phyloP scores from a whole-genome alignment of 768 basidiomycete species.

The Mycena floridula region DNA sequence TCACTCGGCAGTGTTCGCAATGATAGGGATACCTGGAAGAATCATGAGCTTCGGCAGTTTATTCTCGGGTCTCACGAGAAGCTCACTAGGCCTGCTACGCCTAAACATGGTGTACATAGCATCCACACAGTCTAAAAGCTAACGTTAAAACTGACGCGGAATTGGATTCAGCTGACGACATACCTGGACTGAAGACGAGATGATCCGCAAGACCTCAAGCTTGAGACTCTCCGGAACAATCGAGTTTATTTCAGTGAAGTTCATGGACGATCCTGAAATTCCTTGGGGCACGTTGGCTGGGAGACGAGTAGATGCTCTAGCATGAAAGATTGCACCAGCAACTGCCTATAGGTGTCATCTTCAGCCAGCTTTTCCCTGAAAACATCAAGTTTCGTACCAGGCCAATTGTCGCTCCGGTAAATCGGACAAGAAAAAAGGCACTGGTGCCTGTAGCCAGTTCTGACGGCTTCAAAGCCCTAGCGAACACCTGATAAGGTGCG shows the following conservation, averaged over 20 bases:
- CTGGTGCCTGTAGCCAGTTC: slow-evolving; percentile 77
- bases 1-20: slow-evolving; percentile 31
- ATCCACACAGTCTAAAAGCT: slow-evolving; percentile 60
- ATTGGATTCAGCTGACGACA: slow-evolving; percentile 11
- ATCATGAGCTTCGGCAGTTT: no score
- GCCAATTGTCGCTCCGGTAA: slow-evolving; percentile 80
- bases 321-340: slow-evolving; percentile 70
- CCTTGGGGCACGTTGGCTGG: slow-evolving; percentile 40
- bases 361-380: not conserved
- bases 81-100: slow-evolving; percentile 54
- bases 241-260: slow-evolving; percentile 44
- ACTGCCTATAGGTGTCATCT: slow-evolving; percentile 45
- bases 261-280: slow-evolving; percentile 39
- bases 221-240: slow-evolving; percentile 42
- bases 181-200: slow-evolving; percentile 64
- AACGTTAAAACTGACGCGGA: slow-evolving; percentile 6
- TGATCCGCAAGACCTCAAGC: slow-evolving; percentile 39
- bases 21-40: slow-evolving; percentile 32
- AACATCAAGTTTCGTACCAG: slow-evolving; percentile 42
- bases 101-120: slow-evolving; percentile 64
- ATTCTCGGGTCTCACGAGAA: no score
- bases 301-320: slow-evolving; percentile 38
- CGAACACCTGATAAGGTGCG: slow-evolving; percentile 79
- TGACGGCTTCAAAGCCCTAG: slow-evolving; percentile 52
- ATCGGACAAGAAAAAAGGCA: slow-evolving; percentile 83